These are phyloP conservation scores for Trichophyton benhamiae DNA, from an alignment of 2,329 filamentous ascomycete genomes.

Conservation along the genomic window DNA sequence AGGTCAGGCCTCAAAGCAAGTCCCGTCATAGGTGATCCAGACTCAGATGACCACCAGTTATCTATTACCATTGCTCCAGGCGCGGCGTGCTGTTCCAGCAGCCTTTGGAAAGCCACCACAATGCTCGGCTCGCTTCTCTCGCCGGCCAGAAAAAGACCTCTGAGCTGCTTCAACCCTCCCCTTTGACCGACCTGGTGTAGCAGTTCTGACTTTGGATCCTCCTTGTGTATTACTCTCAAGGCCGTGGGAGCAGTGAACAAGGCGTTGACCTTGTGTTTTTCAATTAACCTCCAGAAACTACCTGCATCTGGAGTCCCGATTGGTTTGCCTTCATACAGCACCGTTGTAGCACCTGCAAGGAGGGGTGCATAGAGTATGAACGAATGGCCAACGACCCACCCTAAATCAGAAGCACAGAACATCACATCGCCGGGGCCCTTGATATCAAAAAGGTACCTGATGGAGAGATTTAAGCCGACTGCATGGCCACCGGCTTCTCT, in stretches of 20 bases:
- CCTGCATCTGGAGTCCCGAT: conserved; percentile 78
- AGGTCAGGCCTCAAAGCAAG: conserved; percentile 52
- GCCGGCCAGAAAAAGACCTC: conserved; percentile 71
- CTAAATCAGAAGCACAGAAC: conserved; percentile 73
- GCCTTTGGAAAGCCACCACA: conserved; percentile 63
- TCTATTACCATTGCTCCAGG: conserved; percentile 52
- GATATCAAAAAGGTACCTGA: conserved; percentile 71
- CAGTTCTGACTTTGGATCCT: conserved; percentile 62
- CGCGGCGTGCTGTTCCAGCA: conserved; percentile 56
- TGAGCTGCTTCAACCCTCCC: conserved; percentile 59
- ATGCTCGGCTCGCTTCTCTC: conserved; percentile 83
- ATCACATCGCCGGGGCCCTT: conserved; percentile 73
- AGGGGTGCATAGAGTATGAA: conserved; percentile 87
- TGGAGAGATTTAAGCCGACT: conserved; percentile 69
- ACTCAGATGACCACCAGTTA: conserved; percentile 65
- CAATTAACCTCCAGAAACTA: conserved; percentile 75
- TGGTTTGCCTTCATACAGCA: conserved; percentile 90
- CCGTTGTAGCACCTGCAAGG: conserved; percentile 69
- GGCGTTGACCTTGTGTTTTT: conserved; percentile 72
- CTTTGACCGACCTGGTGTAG: conserved; percentile 52
- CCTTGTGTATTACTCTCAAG: conserved; percentile 71
- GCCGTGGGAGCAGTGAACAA: conserved; percentile 83
- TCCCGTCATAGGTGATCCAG: conserved; percentile 56
- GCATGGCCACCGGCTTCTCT: conserved; percentile 77
- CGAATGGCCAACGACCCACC: conserved; percentile 77